Evolutionary conservation across 2,329 filamentous ascomycete species (phyloP), one percentile per base, ranked within the genome.

Genomic region (Botrytis byssoidea): DNA sequence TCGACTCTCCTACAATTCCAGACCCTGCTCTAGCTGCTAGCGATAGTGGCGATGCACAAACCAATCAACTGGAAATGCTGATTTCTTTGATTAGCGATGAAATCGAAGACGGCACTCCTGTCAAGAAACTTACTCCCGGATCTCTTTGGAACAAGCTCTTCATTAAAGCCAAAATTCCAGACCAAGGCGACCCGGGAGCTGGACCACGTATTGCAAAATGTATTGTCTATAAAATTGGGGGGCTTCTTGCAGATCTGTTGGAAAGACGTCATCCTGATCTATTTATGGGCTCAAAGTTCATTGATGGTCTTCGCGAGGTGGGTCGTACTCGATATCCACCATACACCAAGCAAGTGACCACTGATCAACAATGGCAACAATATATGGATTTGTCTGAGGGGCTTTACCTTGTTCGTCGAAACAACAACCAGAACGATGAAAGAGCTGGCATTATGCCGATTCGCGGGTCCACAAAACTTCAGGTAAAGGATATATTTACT

Each of bases 201-300:
- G 63, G 70, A 35, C 42, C 70, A 6, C 70, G 70, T 14, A 67
- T 67, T 59, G 61, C 70, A 25, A 72, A 72, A 42, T 72, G 70
- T 16, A 32, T 72, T n/a, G 55, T 72, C 37, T 67, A 72, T 16
- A 66, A 8, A 35, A n/a, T 72, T 20, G 63, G 61, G 6, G 14
- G 48, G 25, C 25, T 48, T 14, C 61, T 72, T 12, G 70, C 70
- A 40, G 70, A 68, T 16, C 12, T 67, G 4, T 42, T 72, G 10
- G 70, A 72, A 8, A 40, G 59, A 59, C 61, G 48, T 14, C 55
- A 72, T 20, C 48, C 48, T 59, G 7, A 57, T 61, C 18, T 44
- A 29, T 42, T 68, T 37, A 25, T 25, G 12, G 37, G 46, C 7
- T 59, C 70, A 25, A 55, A 66, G 14, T 60, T 72, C 6, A 32